These are phyloP conservation scores for Amanita inopinata DNA, from an alignment of 768 basidiomycete genomes.

Conservation along the genomic window DNA sequence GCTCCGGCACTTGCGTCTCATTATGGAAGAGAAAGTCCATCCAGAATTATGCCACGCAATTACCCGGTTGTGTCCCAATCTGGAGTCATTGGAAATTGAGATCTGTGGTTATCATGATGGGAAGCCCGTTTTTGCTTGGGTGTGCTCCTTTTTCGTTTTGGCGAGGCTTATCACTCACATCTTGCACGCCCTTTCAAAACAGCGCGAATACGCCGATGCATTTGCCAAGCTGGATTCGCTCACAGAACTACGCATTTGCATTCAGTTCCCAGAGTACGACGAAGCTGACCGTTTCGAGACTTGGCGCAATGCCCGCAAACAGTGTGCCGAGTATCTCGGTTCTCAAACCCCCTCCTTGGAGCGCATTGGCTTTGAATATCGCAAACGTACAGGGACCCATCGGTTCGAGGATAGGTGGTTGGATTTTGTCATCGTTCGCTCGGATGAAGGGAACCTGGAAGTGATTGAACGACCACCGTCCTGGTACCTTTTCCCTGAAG, in stretches of 20 bases:
- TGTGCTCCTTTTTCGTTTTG: slow-evolving; percentile 15
- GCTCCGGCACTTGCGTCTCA: slow-evolving; percentile 25
- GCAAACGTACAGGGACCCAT: slow-evolving; percentile 28
- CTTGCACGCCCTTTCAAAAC: slow-evolving; percentile 1
- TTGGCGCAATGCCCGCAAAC: slow-evolving; percentile 22
- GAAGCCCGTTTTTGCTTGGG: slow-evolving; percentile 29
- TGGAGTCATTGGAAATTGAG: slow-evolving; percentile 32
- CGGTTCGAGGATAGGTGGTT: slow-evolving; percentile 33
- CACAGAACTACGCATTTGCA: slow-evolving; percentile 23
- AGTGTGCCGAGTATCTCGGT: slow-evolving; percentile 28
- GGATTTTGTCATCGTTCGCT: slow-evolving; percentile 26
- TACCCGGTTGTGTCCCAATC: slow-evolving; percentile 22
- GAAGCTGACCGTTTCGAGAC: slow-evolving; percentile 23
- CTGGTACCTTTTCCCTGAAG: slow-evolving; percentile 35
- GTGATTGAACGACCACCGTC: slow-evolving; percentile 22
- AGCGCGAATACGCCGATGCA: slow-evolving; percentile 26
- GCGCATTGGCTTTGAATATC: slow-evolving; percentile 31
- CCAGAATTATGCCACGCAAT: slow-evolving; percentile 23
- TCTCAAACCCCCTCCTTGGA: slow-evolving; percentile 20
- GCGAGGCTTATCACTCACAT: neutral
- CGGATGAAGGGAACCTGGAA: slow-evolving; percentile 11
- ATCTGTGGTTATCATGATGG: slow-evolving; percentile 32
- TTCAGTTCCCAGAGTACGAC: slow-evolving; percentile 29
- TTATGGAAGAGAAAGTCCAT: slow-evolving; percentile 30
- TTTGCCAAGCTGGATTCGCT: slow-evolving; percentile 19